A percentile compares a stretch with the other conserved stretches of the same genome.
These are phyloP conservation scores for Pulchroboletus neoregius DNA, from an alignment of 1,284 basidiomycete species.

Conservation along the genomic window DNA sequence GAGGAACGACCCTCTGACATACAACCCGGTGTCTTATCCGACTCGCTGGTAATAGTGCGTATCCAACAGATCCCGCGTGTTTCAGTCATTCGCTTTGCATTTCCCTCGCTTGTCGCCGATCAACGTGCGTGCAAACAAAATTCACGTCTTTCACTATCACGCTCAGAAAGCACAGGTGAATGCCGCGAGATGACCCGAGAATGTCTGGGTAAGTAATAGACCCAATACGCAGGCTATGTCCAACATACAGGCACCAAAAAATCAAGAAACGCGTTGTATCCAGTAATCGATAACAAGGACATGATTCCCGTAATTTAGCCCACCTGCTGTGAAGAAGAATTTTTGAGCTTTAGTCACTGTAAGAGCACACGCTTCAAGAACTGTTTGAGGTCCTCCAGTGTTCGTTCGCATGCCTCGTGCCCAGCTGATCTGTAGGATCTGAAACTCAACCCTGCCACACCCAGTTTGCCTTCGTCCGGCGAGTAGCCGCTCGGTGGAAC, in stretches of 20 bases:
- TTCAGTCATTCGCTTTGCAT: neutral
- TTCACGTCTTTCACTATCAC: neutral
- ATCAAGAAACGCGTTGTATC: neutral
- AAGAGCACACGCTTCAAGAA: slow-evolving; percentile 59
- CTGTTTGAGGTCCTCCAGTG: slow-evolving; percentile 48
- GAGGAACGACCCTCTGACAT: neutral
- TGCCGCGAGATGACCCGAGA: neutral
- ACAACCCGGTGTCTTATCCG: neutral
- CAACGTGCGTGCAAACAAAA: neutral
- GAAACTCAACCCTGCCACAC: slow-evolving; percentile 51
- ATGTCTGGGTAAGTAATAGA: neutral
- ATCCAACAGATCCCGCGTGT: neutral
- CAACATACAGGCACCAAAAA: slow-evolving; percentile 1
- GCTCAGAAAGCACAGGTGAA: slow-evolving; percentile 1
- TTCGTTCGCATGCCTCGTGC: slow-evolving; percentile 68
- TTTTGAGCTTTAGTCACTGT: slow-evolving; percentile 5
- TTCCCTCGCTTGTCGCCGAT: neutral
- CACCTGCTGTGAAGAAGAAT: neutral
- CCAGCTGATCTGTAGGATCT: slow-evolving; percentile 56
- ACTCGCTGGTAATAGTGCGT: too few species aligned
- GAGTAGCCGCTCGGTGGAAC: slow-evolving; percentile 24
- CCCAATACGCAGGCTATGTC: neutral
- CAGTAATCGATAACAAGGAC: neutral
- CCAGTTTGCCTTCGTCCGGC: slow-evolving; percentile 23
- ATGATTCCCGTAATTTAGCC: slow-evolving; percentile 2